phyloP scores from a whole-genome alignment of 1,284 basidiomycete genomes.

The Trichosporon sp. region DNA sequence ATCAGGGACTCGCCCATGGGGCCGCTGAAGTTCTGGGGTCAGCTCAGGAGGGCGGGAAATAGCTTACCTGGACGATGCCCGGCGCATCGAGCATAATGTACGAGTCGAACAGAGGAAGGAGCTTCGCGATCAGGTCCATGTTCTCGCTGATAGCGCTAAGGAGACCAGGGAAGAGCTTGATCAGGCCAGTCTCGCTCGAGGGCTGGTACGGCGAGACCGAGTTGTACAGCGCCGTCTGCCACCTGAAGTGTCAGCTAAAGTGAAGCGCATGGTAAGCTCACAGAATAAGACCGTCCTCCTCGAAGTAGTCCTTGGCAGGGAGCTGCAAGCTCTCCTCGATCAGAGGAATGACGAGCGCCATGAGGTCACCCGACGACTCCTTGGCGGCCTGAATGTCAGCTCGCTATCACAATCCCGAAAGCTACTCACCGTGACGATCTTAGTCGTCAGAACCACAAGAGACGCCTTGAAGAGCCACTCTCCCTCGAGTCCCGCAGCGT shows the following conservation, averaged over 20 bases:
- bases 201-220: conserved; percentile 63
- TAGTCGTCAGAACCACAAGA: conserved; percentile 71
- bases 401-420: neutral
- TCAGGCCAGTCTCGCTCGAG: conserved; percentile 58
- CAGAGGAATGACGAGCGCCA: conserved; percentile 68
- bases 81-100: conserved; percentile 74
- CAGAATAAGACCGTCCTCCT: conserved; percentile 73
- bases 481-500: conserved; percentile 59
- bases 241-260: conserved; percentile 50
- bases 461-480: conserved; percentile 79
- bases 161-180: conserved; percentile 70
- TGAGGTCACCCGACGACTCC: conserved; percentile 47
- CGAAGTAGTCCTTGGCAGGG: conserved; percentile 68
- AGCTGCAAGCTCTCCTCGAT: conserved; percentile 72
- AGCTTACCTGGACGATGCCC: conserved; percentile 67
- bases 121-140: conserved; percentile 72
- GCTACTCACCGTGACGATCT: conserved; percentile 66
- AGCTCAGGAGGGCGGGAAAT: neutral
- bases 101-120: conserved; percentile 72
- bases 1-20: conserved; percentile 42
- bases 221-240: conserved; percentile 74
- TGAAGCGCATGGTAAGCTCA: conserved; percentile 25
- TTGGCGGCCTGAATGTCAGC: conserved; percentile 40
- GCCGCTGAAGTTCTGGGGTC: conserved; percentile 39
- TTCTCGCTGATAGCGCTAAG: conserved; percentile 68